Conservation (phyloP, 352 stramenopile genomes). For the Phytophthora hybrid region DNA sequence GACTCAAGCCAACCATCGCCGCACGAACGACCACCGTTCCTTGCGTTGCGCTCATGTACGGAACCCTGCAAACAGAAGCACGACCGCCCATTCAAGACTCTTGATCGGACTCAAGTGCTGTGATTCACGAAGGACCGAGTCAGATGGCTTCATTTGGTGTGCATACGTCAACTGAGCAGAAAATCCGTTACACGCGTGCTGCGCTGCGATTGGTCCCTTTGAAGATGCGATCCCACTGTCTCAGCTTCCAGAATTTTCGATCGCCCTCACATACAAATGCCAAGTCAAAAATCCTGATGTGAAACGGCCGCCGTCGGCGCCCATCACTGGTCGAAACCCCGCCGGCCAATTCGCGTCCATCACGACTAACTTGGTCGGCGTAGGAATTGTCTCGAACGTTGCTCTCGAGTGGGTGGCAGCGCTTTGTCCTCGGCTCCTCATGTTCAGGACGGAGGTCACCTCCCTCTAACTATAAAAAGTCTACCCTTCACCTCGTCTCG, state of each 20-base stretch:
- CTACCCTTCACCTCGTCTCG: neutral
- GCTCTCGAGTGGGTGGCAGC: slow-evolving; percentile 13
- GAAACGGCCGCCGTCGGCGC: neutral
- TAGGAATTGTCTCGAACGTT: slow-evolving; percentile 24
- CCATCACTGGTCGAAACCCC: neutral
- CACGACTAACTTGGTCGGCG: neutral
- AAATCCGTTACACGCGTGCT: slow-evolving; percentile 25
- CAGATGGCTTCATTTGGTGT: slow-evolving; percentile 16
- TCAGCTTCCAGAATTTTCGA: slow-evolving; percentile 15
- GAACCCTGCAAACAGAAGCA: no score
- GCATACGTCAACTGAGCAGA: slow-evolving; percentile 12
- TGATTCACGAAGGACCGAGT: neutral
- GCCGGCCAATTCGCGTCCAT: slow-evolving; percentile 5
- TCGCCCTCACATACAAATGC: neutral
- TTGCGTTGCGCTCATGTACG: no score
- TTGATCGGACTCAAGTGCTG: no score
- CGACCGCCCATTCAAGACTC: no score
- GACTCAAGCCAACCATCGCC: no score
- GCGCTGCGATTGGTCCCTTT: slow-evolving; percentile 10
- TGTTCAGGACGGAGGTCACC: slow-evolving; percentile 6
- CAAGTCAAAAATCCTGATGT: slow-evolving; percentile 7
- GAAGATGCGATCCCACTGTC: neutral
- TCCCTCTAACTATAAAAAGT: neutral
- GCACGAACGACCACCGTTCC: no score
- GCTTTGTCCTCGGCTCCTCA: slow-evolving; percentile 5